These are phyloP conservation scores for Zygoascus bituminiphila DNA, from an alignment of 805 yeast species.

Conservation along the genomic window DNA sequence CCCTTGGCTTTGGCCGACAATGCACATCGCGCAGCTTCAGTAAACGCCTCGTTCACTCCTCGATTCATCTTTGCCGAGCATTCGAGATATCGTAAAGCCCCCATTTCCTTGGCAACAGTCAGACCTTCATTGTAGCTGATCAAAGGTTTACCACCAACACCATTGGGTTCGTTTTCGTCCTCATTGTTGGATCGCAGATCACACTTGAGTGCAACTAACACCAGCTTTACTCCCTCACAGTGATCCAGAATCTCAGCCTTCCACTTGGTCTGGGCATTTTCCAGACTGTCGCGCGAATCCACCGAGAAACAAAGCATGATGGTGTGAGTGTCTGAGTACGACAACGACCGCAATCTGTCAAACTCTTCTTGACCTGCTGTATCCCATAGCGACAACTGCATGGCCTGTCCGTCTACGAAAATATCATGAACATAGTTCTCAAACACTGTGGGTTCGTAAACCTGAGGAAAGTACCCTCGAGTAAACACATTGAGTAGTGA, in stretches of 20 bases:
- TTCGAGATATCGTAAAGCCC: slow-evolving; percentile 90
- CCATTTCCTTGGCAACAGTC: slow-evolving; percentile 83
- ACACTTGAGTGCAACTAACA: slow-evolving; percentile 89
- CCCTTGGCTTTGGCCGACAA: slow-evolving; percentile 82
- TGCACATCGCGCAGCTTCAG: slow-evolving; percentile 97
- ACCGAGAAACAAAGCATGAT: slow-evolving; percentile 94
- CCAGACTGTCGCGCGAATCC: slow-evolving; percentile 89
- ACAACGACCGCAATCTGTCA: slow-evolving; percentile 83
- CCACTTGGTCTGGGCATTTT: slow-evolving; percentile 94
- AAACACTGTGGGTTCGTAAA: slow-evolving; percentile 95
- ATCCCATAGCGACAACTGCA: slow-evolving; percentile 92
- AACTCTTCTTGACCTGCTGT: slow-evolving; percentile 99
- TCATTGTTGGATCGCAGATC: slow-evolving; percentile 73
- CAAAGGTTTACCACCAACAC: slow-evolving; percentile 30
- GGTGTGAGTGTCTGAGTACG: slow-evolving; percentile 93
- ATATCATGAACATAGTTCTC: slow-evolving; percentile 97
- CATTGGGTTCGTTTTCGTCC: slow-evolving; percentile 23
- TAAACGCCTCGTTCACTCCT: slow-evolving; percentile 98
- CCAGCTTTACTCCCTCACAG: slow-evolving; percentile 92
- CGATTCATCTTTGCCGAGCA: slow-evolving; percentile 94
- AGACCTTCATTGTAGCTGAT: slow-evolving; percentile 91
- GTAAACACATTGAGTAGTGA: slow-evolving; percentile 92
- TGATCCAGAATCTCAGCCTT: slow-evolving; percentile 94
- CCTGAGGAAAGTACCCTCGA: slow-evolving; percentile 95
- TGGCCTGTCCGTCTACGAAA: slow-evolving; percentile 87